Percentiles rank a stretch among this genome's conserved stretches.
Conservation (phyloP, 176 grass and related monocot species). For the Elymus sibiricus region DNA sequence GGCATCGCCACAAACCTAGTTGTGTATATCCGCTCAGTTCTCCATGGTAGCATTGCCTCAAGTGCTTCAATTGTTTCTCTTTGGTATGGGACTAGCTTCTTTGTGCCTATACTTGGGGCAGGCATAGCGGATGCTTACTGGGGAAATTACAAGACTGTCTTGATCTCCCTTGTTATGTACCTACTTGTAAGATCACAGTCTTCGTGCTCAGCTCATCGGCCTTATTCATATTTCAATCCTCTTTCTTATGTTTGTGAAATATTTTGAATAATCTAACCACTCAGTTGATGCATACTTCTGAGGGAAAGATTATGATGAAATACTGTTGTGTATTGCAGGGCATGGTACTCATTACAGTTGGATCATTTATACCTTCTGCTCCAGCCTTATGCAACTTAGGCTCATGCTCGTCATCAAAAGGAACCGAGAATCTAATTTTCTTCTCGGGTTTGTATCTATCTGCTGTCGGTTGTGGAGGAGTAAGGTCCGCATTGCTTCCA, state of each 20-base stretch:
- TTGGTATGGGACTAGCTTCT: slow-evolving; percentile 81
- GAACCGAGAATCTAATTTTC: slow-evolving; percentile 37
- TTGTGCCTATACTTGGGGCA: slow-evolving; percentile 76
- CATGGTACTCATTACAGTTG: slow-evolving; percentile 48
- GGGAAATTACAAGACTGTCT: slow-evolving; percentile 69
- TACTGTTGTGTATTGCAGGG: slow-evolving; percentile 42
- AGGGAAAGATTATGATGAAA: slow-evolving; percentile 6
- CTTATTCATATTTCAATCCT: slow-evolving; percentile 6
- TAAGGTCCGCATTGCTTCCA: slow-evolving; percentile 59
- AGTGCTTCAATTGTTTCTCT: slow-evolving; percentile 71
- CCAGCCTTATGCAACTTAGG: slow-evolving; percentile 4
- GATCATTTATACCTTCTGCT: slow-evolving; percentile 34
- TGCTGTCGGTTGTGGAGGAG: slow-evolving; percentile 54
- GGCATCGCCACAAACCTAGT: slow-evolving; percentile 76
- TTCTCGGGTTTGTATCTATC: slow-evolving; percentile 66
- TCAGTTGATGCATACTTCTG: not conserved
- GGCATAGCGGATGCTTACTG: slow-evolving; percentile 60
- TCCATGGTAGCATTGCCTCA: slow-evolving; percentile 58
- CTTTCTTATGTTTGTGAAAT: not conserved
- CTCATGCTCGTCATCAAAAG: slow-evolving; percentile 28
- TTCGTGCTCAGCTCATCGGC: not conserved
- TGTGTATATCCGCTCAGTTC: slow-evolving; percentile 62
- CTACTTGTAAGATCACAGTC: slow-evolving; percentile 54
- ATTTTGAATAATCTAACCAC: not conserved
- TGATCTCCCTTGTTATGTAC: slow-evolving; percentile 68